A percentile compares a stretch with the other conserved stretches of the same genome.
These are phyloP conservation scores for Cyberlindnera nakhonratchasimensis DNA, from an alignment of 805 yeast species.

Conservation along the genomic window DNA sequence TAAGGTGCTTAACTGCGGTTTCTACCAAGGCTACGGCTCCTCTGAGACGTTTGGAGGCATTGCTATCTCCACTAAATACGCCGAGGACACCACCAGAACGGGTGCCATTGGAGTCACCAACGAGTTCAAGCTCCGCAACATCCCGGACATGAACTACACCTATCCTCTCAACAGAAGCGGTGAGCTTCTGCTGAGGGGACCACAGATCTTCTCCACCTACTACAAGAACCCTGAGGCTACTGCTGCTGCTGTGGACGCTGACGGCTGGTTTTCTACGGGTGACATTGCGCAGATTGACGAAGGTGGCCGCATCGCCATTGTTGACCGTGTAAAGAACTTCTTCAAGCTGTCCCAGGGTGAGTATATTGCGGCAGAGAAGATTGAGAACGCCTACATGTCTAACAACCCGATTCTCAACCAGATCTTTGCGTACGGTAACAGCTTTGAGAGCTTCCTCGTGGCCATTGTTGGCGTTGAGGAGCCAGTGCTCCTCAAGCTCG, in stretches of 20 bases:
- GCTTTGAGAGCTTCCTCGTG: conserved; percentile 51
- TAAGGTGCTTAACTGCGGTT: conserved; percentile 53
- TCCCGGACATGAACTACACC: conserved; percentile 59
- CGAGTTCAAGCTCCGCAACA: conserved; percentile 59
- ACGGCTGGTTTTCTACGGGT: conserved; percentile 67
- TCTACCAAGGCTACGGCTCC: conserved; percentile 72
- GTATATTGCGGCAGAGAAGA: conserved; percentile 73
- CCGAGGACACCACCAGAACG: conserved; percentile 47
- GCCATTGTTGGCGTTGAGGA: conserved; percentile 62
- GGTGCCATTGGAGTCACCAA: conserved; percentile 55
- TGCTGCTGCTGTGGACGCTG: conserved; percentile 44
- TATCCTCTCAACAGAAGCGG: conserved; percentile 47
- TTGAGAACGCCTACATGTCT: conserved; percentile 60
- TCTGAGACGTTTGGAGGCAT: conserved; percentile 72
- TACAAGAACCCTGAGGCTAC: conserved; percentile 58
- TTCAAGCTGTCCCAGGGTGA: conserved; percentile 66
- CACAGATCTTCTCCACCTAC: conserved; percentile 55
- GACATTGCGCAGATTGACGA: conserved; percentile 55
- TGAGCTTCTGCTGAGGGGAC: conserved; percentile 62
- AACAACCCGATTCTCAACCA: conserved; percentile 50
- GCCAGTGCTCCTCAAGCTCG: conserved; percentile 27
- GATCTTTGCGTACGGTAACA: conserved; percentile 61
- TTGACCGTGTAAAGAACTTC: conserved; percentile 77
- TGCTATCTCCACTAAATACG: conserved; percentile 41
- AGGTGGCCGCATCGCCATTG: conserved; percentile 53